Evolutionary conservation across 1,284 basidiomycete species (phyloP).

Genomic region (Kwoniella shivajii): DNA sequence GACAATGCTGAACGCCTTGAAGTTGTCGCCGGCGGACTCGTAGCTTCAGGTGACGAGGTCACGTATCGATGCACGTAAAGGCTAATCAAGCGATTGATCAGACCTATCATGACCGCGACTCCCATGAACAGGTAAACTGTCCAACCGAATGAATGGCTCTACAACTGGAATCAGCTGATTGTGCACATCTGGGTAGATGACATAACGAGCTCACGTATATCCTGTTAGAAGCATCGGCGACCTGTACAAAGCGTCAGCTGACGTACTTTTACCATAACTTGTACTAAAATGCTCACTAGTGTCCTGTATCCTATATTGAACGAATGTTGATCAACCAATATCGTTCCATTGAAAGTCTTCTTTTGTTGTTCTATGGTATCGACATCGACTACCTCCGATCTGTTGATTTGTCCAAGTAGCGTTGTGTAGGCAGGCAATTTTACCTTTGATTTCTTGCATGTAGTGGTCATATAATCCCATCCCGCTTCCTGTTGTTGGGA

Average conservation of each 20-base stretch:
- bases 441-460: slow-evolving; percentile 10
- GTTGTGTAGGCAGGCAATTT: background rate
- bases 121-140: slow-evolving; percentile 27
- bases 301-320: slow-evolving; percentile 16
- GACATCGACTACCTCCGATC: background rate
- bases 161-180: too few relatives aligned
- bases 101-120: slow-evolving; percentile 19
- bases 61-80: slow-evolving; percentile 5
- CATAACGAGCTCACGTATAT: background rate
- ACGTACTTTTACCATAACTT: too few relatives aligned
- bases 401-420: background rate
- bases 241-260: background rate
- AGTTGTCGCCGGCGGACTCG: background rate
- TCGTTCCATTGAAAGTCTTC: slow-evolving; percentile 13
- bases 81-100: slow-evolving; percentile 17
- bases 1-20: background rate
- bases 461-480: slow-evolving; percentile 9
- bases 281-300: slow-evolving; percentile 16
- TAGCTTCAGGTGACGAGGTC: background rate
- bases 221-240: background rate
- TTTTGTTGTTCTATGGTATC: slow-evolving; percentile 2
- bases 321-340: slow-evolving; percentile 9
- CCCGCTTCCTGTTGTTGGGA: slow-evolving; percentile 3
- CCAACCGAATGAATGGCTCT: slow-evolving; percentile 33
- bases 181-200: too few relatives aligned